Evolutionary conservation across 805 yeast genomes (phyloP).

Genomic region (Blastobotrys robertii): DNA sequence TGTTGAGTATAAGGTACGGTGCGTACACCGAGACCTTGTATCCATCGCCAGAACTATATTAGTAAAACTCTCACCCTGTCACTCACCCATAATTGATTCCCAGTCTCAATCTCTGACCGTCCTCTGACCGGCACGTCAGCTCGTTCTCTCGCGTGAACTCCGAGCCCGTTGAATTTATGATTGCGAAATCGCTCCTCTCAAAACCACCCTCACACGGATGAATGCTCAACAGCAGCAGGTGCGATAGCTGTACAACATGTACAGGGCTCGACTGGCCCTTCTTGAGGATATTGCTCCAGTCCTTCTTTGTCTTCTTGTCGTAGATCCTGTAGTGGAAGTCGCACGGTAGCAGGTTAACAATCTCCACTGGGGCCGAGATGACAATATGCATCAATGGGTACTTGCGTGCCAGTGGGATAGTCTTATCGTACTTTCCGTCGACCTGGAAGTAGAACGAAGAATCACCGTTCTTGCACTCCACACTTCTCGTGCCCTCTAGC

Average conservation of each 20-base stretch:
- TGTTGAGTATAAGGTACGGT: slow-evolving; percentile 76
- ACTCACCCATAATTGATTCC: slow-evolving; percentile 49
- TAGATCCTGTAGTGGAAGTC: slow-evolving; percentile 67
- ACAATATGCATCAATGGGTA: slow-evolving; percentile 79
- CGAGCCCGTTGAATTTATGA: slow-evolving; percentile 36
- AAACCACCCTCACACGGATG: slow-evolving; percentile 45
- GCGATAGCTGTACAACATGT: slow-evolving; percentile 69
- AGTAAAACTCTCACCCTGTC: neutral
- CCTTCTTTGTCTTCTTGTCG: slow-evolving; percentile 60
- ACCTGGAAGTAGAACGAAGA: slow-evolving; percentile 61
- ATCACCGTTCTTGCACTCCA: slow-evolving; percentile 42
- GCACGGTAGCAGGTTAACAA: slow-evolving; percentile 78
- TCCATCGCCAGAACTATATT: slow-evolving; percentile 38
- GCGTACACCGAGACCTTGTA: slow-evolving; percentile 62
- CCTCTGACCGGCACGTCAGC: slow-evolving; percentile 40
- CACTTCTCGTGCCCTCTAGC: slow-evolving; percentile 38
- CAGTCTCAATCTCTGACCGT: slow-evolving; percentile 60
- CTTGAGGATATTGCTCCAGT: slow-evolving; percentile 51
- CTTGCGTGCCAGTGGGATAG: slow-evolving; percentile 61
- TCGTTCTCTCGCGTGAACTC: slow-evolving; percentile 48
- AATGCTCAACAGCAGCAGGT: slow-evolving; percentile 62
- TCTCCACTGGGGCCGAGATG: slow-evolving; percentile 75
- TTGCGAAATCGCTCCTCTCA: slow-evolving; percentile 60
- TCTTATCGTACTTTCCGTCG: slow-evolving; percentile 49
- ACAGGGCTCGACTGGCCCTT: slow-evolving; percentile 63